phyloP scores from a whole-genome alignment of 805 yeast species.

The Candida maltosa region DNA sequence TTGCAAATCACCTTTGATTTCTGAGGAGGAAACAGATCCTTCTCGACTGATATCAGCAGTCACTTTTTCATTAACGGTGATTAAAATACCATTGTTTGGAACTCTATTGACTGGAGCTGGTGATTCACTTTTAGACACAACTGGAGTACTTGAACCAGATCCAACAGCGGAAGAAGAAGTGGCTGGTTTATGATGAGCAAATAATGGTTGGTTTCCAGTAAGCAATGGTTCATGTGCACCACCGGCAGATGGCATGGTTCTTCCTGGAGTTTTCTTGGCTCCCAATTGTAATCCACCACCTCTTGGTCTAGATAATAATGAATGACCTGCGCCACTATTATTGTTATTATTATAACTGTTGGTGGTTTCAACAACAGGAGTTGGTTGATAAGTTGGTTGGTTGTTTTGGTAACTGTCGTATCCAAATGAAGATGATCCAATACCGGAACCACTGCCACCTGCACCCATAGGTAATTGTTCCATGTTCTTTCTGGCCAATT shows the following conservation, averaged over 20 bases:
- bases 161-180: slow-evolving; percentile 16
- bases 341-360: neutral
- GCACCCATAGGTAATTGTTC: slow-evolving; percentile 30
- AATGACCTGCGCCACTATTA: neutral
- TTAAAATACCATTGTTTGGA: slow-evolving; percentile 72
- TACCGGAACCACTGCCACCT: slow-evolving; percentile 4
- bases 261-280: slow-evolving; percentile 8
- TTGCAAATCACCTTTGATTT: slow-evolving; percentile 88
- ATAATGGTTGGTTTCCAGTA: slow-evolving; percentile 29
- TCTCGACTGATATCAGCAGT: slow-evolving; percentile 80
- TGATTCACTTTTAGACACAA: slow-evolving; percentile 19
- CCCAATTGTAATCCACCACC: slow-evolving; percentile 9
- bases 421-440: slow-evolving; percentile 10
- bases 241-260: slow-evolving; percentile 17
- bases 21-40: slow-evolving; percentile 66
- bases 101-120: slow-evolving; percentile 29
- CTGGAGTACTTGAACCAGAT: too few relatives aligned
- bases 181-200: slow-evolving; percentile 25
- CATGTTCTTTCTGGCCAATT: slow-evolving; percentile 61
- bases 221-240: slow-evolving; percentile 28
- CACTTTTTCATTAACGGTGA: slow-evolving; percentile 73
- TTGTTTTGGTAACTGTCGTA: slow-evolving; percentile 15
- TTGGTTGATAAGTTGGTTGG: slow-evolving; percentile 27
- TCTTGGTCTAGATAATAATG: slow-evolving; percentile 5
- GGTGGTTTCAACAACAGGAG: slow-evolving; percentile 19